phyloP scores from a whole-genome alignment of 116 monocot genomes.

The Trichopus zeylanicus region DNA sequence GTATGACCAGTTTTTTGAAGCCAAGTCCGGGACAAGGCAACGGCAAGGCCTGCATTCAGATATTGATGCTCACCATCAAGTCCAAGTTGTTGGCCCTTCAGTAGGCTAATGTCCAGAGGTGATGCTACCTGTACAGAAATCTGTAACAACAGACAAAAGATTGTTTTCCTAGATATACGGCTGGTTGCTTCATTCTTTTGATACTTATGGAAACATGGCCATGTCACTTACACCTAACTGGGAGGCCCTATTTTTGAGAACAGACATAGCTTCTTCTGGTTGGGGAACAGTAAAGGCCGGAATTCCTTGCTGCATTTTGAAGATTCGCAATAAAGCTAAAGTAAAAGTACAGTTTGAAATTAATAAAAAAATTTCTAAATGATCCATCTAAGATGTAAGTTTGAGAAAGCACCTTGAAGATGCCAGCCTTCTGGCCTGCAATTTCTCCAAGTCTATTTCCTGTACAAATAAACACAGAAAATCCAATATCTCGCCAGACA shows the following conservation, averaged over 20 bases:
- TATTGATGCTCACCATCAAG: conserved; percentile 89
- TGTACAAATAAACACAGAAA: conserved; percentile 13
- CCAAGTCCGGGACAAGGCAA: conserved; percentile 60
- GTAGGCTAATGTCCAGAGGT: conserved; percentile 40
- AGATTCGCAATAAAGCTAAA: neutral
- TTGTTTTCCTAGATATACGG: neutral
- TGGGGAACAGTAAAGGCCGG: conserved; percentile 85
- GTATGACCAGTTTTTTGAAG: conserved; percentile 51
- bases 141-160: no score
- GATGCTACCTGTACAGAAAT: conserved; percentile 53
- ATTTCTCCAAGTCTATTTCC: conserved; percentile 85
- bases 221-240: conserved; percentile 55
- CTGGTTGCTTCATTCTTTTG: neutral
- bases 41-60: conserved; percentile 83
- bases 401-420: conserved; percentile 64
- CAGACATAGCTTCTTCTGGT: conserved; percentile 81
- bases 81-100: conserved; percentile 69
- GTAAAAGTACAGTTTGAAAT: neutral
- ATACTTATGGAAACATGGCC: neutral
- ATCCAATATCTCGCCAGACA: no score
- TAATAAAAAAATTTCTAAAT: conserved; percentile 1
- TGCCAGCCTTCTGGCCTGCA: conserved; percentile 97
- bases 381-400: neutral
- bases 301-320: conserved; percentile 48
- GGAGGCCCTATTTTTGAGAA: conserved; percentile 57